Evolutionary conservation across 805 yeast genomes (phyloP).

Genomic region (Candida odintsovae): DNA sequence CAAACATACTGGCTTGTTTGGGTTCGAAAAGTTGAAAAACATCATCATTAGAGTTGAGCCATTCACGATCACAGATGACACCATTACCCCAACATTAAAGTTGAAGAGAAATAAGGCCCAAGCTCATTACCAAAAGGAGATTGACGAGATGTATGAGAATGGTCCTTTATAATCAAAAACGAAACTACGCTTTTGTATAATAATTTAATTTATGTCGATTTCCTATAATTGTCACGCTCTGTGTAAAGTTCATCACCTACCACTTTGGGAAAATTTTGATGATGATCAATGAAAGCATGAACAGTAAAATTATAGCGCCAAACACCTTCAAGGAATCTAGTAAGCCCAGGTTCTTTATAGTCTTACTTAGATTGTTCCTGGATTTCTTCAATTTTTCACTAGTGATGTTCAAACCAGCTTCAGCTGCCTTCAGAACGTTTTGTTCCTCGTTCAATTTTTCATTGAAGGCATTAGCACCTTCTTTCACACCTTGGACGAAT

Average conservation of each 20-base stretch:
- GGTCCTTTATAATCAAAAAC: slow-evolving; percentile 21
- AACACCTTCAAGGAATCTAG: slow-evolving; percentile 26
- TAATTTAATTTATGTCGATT: background rate
- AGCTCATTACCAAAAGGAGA: slow-evolving; percentile 33
- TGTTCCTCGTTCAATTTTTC: slow-evolving; percentile 33
- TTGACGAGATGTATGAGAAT: slow-evolving; percentile 40
- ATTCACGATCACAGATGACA: slow-evolving; percentile 44
- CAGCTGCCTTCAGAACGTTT: slow-evolving; percentile 35
- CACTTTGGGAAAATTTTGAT: slow-evolving; percentile 35
- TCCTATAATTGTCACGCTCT: background rate
- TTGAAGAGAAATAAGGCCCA: slow-evolving; percentile 50
- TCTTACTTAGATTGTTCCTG: slow-evolving; percentile 24
- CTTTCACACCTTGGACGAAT: slow-evolving; percentile 30
- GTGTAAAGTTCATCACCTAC: slow-evolving; percentile 8
- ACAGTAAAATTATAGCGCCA: slow-evolving; percentile 22
- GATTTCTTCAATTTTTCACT: slow-evolving; percentile 28
- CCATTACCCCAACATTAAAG: slow-evolving; percentile 55
- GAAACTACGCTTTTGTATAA: background rate
- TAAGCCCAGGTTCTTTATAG: slow-evolving; percentile 24
- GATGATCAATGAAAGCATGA: slow-evolving; percentile 28
- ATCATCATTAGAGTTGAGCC: slow-evolving; percentile 44
- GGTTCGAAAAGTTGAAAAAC: slow-evolving; percentile 50
- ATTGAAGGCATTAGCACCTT: slow-evolving; percentile 36
- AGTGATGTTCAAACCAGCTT: slow-evolving; percentile 34
- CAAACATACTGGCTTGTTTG: slow-evolving; percentile 31